Conservation (phyloP, 768 basidiomycete genomes). For the Termitomyces sp. region DNA sequence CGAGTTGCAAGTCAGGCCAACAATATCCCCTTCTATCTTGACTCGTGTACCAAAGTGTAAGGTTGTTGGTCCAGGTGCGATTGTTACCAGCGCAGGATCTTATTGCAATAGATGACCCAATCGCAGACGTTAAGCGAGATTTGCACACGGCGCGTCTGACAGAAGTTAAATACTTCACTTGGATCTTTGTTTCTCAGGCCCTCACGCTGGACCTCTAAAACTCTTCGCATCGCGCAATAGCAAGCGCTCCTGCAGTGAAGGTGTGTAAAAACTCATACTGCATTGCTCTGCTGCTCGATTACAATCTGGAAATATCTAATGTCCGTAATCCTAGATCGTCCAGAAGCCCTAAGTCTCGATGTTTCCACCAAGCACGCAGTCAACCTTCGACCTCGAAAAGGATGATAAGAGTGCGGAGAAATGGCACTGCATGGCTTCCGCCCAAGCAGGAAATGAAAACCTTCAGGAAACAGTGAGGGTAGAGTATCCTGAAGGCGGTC, state of each 20-base stretch:
- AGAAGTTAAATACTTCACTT: not conserved
- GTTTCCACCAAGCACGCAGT: not conserved
- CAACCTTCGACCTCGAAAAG: not conserved
- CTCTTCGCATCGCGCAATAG: not conserved
- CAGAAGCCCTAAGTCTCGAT: not conserved
- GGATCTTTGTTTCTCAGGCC: not conserved
- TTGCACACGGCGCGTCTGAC: not conserved
- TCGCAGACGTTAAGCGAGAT: not conserved
- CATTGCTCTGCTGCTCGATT: not conserved
- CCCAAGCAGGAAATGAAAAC: not conserved
- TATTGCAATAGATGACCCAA: not conserved
- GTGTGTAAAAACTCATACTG: not conserved
- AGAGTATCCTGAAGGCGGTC: constrained; percentile 19
- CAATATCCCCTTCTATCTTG: not conserved
- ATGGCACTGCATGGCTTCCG: not conserved
- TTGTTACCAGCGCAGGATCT: not conserved
- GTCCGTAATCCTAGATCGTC: not conserved
- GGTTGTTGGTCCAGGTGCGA: not conserved
- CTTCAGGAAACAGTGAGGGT: not conserved
- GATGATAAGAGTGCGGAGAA: not conserved
- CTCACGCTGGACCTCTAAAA: not conserved
- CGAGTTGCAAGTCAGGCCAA: not conserved
- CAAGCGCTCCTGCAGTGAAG: not conserved
- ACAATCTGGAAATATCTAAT: too few species aligned
- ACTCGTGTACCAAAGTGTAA: not conserved